Evolutionary conservation across 2,329 filamentous ascomycete genomes (phyloP), one percentile per base, ranked within the genome.

Genomic region (Talaromyces islandicus): DNA sequence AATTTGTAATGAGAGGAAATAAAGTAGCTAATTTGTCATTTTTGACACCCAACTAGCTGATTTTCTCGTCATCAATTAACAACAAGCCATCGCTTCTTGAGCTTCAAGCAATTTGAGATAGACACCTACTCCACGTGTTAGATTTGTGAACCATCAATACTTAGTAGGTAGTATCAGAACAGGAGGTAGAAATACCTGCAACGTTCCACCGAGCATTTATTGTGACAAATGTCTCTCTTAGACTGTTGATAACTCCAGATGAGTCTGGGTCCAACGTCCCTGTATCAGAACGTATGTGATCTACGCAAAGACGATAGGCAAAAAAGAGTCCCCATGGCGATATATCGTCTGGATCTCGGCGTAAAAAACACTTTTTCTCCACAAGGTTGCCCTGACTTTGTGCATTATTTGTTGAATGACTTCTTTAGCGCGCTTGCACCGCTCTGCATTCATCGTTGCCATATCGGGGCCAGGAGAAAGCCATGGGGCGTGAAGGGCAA

Each of bases 301-400:
- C 38, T 19, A 54, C 58, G 51, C 59, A 67, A 25, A 68, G 57
- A 11, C 64, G 63, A 46, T 68, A 67, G 7, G 64, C 62, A 58
- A 68, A 67, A 54, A 67, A 68, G 3, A 68, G 60, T 10, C 66
- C 65, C 67, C 67, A 68, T 41, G 62, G 64, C 4, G 63, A 64
- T 30, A 65, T 64, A 35, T 62, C 55, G 11, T 67, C 65, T 43
- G 63, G 64, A 52, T 64, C 51, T 10, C 64, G 64, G 46, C 60
- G 62, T 38, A 64, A 7, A 57, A 64, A 64, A 59, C 66, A 69
- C 51, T 64, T 54, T 25, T 43, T 54, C 21, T 63, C 59, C 5
- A 64, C 59, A 5, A 67, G 41, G 17, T 67, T 58, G 54, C 41
- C 30, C 50, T 56, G 19, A 64, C 63, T 27, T 17, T 54, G 11